Conservation (phyloP, 1,139 yeast species). For the Scheffersomyces quercinus region DNA sequence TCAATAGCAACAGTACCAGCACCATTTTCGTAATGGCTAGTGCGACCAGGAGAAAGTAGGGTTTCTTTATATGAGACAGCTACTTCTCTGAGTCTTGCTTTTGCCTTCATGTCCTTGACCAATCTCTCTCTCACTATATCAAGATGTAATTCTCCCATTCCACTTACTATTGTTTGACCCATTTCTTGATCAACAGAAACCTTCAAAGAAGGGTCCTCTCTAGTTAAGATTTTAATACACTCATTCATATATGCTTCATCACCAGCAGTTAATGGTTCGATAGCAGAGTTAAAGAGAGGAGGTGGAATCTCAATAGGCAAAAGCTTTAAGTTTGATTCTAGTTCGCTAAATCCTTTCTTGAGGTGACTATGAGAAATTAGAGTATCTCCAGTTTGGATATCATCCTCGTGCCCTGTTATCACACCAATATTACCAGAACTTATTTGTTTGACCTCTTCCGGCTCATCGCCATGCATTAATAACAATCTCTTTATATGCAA, state of each 20-base stretch:
- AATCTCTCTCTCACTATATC: constrained; percentile 84
- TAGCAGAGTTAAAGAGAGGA: constrained; percentile 84
- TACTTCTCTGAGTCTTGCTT: constrained; percentile 75
- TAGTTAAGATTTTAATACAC: constrained; percentile 61
- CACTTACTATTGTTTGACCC: constrained; percentile 85
- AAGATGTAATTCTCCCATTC: constrained; percentile 95
- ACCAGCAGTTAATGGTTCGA: constrained; percentile 83
- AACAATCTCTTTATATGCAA: constrained; percentile 67
- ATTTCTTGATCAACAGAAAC: constrained; percentile 75
- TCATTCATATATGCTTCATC: constrained; percentile 71
- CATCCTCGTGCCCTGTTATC: constrained; percentile 67
- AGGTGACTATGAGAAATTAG: constrained; percentile 55
- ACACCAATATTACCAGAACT: constrained; percentile 90
- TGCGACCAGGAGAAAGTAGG: constrained; percentile 25
- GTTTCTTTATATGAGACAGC: constrained; percentile 91
- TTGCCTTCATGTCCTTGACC: constrained; percentile 76
- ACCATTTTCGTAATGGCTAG: neutral
- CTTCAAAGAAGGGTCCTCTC: constrained; percentile 83
- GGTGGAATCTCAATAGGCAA: constrained; percentile 87
- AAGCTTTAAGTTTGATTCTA: constrained; percentile 54
- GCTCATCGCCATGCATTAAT: constrained; percentile 86
- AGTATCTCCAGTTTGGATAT: constrained; percentile 88
- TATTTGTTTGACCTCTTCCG: constrained; percentile 65
- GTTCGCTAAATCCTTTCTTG: constrained; percentile 49
- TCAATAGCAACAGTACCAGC: constrained; percentile 23